These are phyloP conservation scores for Sporothrix sp. DNA, from an alignment of 2,329 filamentous ascomycete species.

Conservation along the genomic window DNA sequence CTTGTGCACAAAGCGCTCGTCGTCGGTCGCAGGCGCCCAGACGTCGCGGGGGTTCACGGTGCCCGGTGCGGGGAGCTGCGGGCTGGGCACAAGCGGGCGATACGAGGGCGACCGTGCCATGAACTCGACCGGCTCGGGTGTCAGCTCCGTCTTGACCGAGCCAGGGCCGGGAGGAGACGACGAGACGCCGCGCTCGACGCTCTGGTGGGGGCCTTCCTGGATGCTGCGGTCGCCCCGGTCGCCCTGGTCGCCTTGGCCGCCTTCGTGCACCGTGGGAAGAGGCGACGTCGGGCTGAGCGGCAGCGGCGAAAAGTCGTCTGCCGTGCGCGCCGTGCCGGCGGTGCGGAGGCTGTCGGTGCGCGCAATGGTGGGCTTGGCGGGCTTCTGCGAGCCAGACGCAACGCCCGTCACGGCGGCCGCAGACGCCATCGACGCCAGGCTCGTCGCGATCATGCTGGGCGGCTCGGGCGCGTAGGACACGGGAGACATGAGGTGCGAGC, in stretches of 20 bases:
- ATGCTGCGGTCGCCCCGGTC: too few species aligned
- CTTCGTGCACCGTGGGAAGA: constrained; percentile 4
- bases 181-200: background rate
- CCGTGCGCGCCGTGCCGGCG: background rate
- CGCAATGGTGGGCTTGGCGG: constrained; percentile 1
- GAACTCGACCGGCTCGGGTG: constrained; percentile 17
- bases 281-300: constrained; percentile 19
- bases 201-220: constrained; percentile 4
- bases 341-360: constrained; percentile 14
- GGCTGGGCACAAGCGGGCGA: constrained; percentile 18
- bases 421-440: constrained; percentile 12
- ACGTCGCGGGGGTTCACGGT: constrained; percentile 47
- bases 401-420: constrained; percentile 8
- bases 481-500: constrained; percentile 9
- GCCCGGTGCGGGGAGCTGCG: constrained; percentile 30
- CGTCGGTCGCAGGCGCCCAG: constrained; percentile 34
- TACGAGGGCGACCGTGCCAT: constrained; percentile 14
- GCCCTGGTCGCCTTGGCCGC: too few species aligned
- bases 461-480: constrained; percentile 3
- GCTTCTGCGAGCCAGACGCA: background rate
- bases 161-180: background rate
- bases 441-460: constrained; percentile 6
- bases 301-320: constrained; percentile 15
- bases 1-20: constrained; percentile 26
- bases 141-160: background rate